These are phyloP conservation scores for Actinomortierella wolfii DNA, from an alignment of 371 early-diverging fungal species.

Conservation along the genomic window DNA sequence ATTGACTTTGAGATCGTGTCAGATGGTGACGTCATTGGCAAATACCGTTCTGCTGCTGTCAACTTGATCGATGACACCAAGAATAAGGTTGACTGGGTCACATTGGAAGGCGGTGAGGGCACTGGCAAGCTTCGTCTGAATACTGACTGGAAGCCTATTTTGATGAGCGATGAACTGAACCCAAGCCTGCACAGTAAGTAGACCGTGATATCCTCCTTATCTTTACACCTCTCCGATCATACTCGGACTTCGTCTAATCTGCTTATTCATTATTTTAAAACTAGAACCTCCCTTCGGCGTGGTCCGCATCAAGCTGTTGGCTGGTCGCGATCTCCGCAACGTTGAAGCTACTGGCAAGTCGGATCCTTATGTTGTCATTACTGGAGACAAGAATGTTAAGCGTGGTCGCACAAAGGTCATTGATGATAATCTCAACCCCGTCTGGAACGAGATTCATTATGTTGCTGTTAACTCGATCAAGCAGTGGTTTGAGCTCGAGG, in stretches of 20 bases:
- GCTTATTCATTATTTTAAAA: neutral
- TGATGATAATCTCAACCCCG: conserved; percentile 75
- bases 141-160: conserved; percentile 62
- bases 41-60: conserved; percentile 16
- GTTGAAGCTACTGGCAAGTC: conserved; percentile 66
- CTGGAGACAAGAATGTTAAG: conserved; percentile 57
- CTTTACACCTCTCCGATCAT: no score
- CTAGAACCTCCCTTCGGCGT: conserved; percentile 77
- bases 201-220: neutral
- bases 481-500: conserved; percentile 72
- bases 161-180: conserved; percentile 52
- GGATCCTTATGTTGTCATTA: conserved; percentile 82
- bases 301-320: conserved; percentile 72
- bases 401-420: conserved; percentile 73
- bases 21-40: conserved; percentile 24
- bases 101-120: conserved; percentile 43
- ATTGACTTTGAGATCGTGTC: conserved; percentile 25
- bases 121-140: conserved; percentile 51
- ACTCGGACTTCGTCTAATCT: no score
- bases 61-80: conserved; percentile 33
- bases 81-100: conserved; percentile 56
- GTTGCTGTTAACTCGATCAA: conserved; percentile 69
- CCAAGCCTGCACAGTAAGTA: conserved; percentile 49
- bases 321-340: conserved; percentile 76
- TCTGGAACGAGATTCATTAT: conserved; percentile 86